Evolutionary conservation across 1,139 yeast species (phyloP).

Genomic region (Pichia sp.): DNA sequence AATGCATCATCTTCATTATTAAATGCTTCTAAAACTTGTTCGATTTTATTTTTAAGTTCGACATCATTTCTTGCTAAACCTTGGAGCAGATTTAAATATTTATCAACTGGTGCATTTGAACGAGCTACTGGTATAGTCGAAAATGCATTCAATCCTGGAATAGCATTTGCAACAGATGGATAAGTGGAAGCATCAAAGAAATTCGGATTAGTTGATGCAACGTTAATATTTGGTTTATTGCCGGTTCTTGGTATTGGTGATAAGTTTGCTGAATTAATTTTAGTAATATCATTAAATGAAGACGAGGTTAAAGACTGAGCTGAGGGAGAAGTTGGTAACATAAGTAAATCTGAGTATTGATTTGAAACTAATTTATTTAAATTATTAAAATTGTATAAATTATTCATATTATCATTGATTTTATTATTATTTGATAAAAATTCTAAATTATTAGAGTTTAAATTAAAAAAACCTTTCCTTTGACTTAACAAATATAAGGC

Average conservation of each 20-base stretch:
- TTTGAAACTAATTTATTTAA: conserved; percentile 21
- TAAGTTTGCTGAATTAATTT: conserved; percentile 9
- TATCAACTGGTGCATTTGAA: conserved; percentile 23
- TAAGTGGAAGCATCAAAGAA: conserved; percentile 6
- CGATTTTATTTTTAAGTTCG: conserved; percentile 25
- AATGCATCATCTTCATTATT: conserved; percentile 29
- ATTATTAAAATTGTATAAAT: conserved; percentile 25
- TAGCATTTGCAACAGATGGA: conserved; percentile 12
- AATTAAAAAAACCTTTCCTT: conserved; percentile 28
- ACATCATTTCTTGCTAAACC: conserved; percentile 29
- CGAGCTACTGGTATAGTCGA: conserved; percentile 1
- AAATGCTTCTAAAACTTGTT: conserved; percentile 25
- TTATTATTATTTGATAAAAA: conserved; percentile 25
- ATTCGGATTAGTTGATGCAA: neutral
- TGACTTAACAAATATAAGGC: conserved; percentile 25
- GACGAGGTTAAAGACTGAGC: too few species aligned
- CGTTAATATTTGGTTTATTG: too few species aligned
- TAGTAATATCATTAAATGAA: neutral
- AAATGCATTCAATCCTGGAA: conserved; percentile 18
- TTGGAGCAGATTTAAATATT: conserved; percentile 23
- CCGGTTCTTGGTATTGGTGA: conserved; percentile 10
- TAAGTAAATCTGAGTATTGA: conserved; percentile 20
- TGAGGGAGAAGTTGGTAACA: conserved; percentile 20
- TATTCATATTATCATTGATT: conserved; percentile 21
- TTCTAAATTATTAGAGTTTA: conserved; percentile 25